These are phyloP conservation scores for Phytophthora brassicae DNA, from an alignment of 352 stramenopile genomes.

Conservation along the genomic window DNA sequence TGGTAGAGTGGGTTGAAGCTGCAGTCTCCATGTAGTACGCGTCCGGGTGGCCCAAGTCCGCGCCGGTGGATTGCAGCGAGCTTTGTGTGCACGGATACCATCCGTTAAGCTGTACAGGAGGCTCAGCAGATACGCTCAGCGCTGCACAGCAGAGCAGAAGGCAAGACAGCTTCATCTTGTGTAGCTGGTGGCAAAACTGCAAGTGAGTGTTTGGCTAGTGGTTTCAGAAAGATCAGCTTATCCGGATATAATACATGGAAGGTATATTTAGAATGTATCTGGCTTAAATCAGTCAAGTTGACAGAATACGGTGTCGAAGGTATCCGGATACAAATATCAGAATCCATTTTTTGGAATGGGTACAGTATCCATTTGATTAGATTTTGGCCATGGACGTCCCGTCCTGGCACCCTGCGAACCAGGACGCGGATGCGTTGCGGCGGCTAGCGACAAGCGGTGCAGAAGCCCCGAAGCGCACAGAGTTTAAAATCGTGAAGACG, in stretches of 20 bases:
- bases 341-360: too few species aligned
- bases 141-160: slow-evolving; percentile 1
- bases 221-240: slow-evolving; percentile 13
- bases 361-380: slow-evolving; percentile 1
- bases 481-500: slow-evolving; percentile 78
- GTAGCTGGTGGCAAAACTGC: slow-evolving; percentile 12
- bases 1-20: neutral
- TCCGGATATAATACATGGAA: neutral
- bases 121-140: slow-evolving; percentile 11
- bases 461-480: slow-evolving; percentile 38
- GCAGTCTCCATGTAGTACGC: slow-evolving; percentile 43
- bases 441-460: slow-evolving; percentile 26
- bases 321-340: slow-evolving; percentile 18
- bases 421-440: slow-evolving; percentile 44
- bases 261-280: neutral
- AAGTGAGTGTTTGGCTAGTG: slow-evolving; percentile 14
- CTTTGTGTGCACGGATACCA: slow-evolving; percentile 57
- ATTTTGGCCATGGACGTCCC: slow-evolving; percentile 69
- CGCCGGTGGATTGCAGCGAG: slow-evolving; percentile 25
- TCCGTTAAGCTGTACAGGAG: slow-evolving; percentile 48
- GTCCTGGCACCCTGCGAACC: slow-evolving; percentile 74
- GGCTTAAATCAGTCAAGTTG: neutral
- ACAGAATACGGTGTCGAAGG: slow-evolving; percentile 10
- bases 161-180: slow-evolving; percentile 9
- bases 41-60: slow-evolving; percentile 35